Percentiles rank a stretch among this genome's conserved stretches.
These are phyloP conservation scores for Fraxinus paxiana DNA, from an alignment of 305 asterid species.

Conservation along the genomic window DNA sequence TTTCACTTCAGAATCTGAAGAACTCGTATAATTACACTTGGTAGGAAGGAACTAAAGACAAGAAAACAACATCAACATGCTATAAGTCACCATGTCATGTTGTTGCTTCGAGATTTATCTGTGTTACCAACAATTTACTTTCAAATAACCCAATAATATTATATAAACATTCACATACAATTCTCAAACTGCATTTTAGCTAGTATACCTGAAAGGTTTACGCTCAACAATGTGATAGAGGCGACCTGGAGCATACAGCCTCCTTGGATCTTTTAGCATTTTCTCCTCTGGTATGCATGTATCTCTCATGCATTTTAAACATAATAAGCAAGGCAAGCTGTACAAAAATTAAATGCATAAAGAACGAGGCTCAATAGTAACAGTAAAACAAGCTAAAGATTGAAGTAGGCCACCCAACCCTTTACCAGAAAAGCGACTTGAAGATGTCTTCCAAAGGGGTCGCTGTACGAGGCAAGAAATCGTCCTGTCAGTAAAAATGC, in stretches of 20 bases:
- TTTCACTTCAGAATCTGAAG: not conserved
- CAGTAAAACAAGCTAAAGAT: constrained; percentile 9
- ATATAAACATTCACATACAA: not conserved
- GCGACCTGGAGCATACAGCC: constrained; percentile 90
- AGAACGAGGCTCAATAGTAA: not conserved
- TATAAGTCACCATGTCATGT: not conserved
- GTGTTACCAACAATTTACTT: not conserved
- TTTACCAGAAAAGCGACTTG: constrained; percentile 86
- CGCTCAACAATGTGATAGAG: constrained; percentile 90
- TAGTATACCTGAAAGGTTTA: constrained; percentile 64
- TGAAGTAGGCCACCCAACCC: not conserved
- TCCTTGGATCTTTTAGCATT: constrained; percentile 75
- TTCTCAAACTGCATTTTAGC: not conserved
- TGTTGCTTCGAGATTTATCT: not conserved
- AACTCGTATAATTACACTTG: not conserved
- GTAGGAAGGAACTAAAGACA: not conserved
- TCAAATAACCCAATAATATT: not conserved
- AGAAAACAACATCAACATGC: not conserved
- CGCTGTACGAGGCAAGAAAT: constrained; percentile 89
- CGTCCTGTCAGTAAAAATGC: constrained; percentile 56
- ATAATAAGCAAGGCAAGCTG: constrained; percentile 85
- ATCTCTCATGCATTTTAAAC: constrained; percentile 76
- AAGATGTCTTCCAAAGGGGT: constrained; percentile 86
- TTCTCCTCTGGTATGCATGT: constrained; percentile 74
- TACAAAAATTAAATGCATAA: constrained; percentile 1